phyloP scores from a whole-genome alignment of 1,139 yeast species.

The Meyerozyma smithsonii region DNA sequence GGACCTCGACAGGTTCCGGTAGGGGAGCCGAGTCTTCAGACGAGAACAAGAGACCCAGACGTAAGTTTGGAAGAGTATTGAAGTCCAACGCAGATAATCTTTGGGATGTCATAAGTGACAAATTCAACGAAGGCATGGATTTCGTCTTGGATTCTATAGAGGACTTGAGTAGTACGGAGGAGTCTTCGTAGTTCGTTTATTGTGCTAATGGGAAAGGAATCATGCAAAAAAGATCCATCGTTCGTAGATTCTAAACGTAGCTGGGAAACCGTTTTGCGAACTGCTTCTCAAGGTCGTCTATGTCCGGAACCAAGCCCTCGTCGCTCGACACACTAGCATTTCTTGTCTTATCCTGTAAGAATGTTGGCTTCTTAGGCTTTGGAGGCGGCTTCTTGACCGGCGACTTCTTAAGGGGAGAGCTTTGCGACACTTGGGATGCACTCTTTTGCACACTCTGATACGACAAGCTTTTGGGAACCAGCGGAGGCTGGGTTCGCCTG shows the following conservation, averaged over 20 bases:
- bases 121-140: slow-evolving; percentile 82
- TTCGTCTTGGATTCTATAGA: slow-evolving; percentile 75
- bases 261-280: slow-evolving; percentile 54
- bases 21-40: slow-evolving; percentile 21
- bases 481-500: not conserved
- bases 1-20: slow-evolving; percentile 34
- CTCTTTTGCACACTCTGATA: not conserved
- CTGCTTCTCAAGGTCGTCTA: slow-evolving; percentile 52
- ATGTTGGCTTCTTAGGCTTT: slow-evolving; percentile 56
- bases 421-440: too few species aligned
- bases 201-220: not conserved
- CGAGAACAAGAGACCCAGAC: slow-evolving; percentile 70
- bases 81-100: slow-evolving; percentile 69
- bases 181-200: not conserved
- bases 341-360: slow-evolving; percentile 34
- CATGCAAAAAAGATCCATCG: not conserved
- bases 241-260: slow-evolving; percentile 27
- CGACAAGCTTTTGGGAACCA: not conserved
- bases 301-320: slow-evolving; percentile 41
- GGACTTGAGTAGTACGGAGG: slow-evolving; percentile 31
- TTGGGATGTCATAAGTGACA: slow-evolving; percentile 72
- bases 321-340: slow-evolving; percentile 38
- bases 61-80: slow-evolving; percentile 85
- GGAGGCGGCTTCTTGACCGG: slow-evolving; percentile 48
- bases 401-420: not conserved